Conservation (phyloP, 805 yeast genomes). For the Zygotorulaspora sp. region DNA sequence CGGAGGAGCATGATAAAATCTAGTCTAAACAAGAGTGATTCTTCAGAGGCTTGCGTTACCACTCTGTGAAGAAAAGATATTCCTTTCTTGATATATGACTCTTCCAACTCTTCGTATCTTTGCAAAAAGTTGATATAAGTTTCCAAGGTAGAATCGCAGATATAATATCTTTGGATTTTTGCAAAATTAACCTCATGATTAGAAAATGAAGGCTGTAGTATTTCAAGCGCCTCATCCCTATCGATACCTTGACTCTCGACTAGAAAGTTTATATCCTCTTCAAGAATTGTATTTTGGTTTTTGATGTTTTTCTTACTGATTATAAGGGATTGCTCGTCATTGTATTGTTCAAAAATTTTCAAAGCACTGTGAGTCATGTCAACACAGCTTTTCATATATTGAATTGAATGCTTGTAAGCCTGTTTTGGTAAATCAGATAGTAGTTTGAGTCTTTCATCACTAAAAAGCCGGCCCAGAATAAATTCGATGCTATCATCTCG, state of each 20-base stretch:
- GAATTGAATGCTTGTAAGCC: constrained; percentile 59
- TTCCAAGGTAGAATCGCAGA: constrained; percentile 53
- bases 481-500: constrained; percentile 46
- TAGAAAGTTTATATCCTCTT: constrained; percentile 35
- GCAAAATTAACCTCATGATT: constrained; percentile 22
- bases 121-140: constrained; percentile 60
- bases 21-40: constrained; percentile 56
- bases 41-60: constrained; percentile 58
- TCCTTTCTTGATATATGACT: constrained; percentile 56
- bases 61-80: constrained; percentile 68
- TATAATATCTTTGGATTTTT: constrained; percentile 22
- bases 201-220: constrained; percentile 13
- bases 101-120: constrained; percentile 57
- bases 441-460: constrained; percentile 52
- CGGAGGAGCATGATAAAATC: constrained; percentile 65
- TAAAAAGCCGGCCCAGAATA: constrained; percentile 64
- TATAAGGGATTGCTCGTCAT: constrained; percentile 48
- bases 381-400: constrained; percentile 54
- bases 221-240: constrained; percentile 34
- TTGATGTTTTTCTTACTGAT: constrained; percentile 44
- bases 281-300: constrained; percentile 21
- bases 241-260: constrained; percentile 35
- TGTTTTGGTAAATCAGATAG: constrained; percentile 57
- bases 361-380: constrained; percentile 62
- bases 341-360: constrained; percentile 61